Base-by-base conservation (phyloP, 768 basidiomycete genomes). In the Kwoniella botswanensis region DNA sequence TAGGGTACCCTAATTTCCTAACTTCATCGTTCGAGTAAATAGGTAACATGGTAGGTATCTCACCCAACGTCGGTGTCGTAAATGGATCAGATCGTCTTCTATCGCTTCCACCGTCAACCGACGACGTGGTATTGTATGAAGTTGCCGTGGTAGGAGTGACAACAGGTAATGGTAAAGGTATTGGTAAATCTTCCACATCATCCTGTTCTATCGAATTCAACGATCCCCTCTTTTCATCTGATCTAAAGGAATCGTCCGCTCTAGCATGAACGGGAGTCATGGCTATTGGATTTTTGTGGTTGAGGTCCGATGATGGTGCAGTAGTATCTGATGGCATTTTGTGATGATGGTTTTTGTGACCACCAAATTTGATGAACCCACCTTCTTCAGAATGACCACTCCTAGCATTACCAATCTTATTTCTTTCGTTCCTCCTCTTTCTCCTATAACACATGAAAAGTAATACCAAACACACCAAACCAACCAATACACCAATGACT, bases 401-500 rank as follows among this genome's bases (percentile, higher is more conserved):
- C 10, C 63, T 46, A 1, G 43, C 17, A 26, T 44, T 15, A 9
- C 53, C 54, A 26, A 53, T 44, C 7, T 6, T 35, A 35, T 35
- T 9, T 6, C 35, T 3, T 35, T 35, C 35, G 35, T 6, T 35
- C 55, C 67, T 68, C 41, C 65, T 29, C 22, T 59, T 68, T 53
- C 67, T n/a, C 18, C 66, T 29, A 53, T 58, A 71, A 44, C 70
- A 66, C 24, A 71, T 42, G 3, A 43, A 21, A 2, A 73, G 58
- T 3, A 73, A 44, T 7, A 46, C 69, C 4, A 73, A 21, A 24
- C 57, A 29, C 4, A 60, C 63, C 24, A 67, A 7, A 18, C 57
- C 73, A 29, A 43, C 59, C 6, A 76, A 18, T 5, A 71, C 68
- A 6, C 76, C 76, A 46, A 72, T 50, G 21, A 75, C 76, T 15